Evolutionary conservation across 176 grass and related monocot genomes (phyloP).

Genomic region (Oryza glumipatula): DNA sequence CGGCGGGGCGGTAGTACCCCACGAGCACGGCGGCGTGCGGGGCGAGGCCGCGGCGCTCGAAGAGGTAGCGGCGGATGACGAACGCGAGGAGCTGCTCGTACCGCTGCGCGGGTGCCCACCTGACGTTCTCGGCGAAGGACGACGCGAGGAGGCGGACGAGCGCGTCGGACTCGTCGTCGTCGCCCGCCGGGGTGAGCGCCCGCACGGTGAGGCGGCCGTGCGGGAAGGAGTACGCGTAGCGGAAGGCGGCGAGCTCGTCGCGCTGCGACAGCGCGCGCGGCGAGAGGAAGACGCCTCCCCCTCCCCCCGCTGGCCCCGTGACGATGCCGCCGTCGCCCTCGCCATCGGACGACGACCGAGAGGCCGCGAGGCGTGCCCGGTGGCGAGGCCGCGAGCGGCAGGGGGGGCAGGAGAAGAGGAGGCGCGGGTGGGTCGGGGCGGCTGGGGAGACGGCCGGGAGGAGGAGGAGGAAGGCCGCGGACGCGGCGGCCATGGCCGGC

Average conservation of each 20-base stretch:
- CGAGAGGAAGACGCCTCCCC: conserved; percentile 56
- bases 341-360: neutral
- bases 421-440: conserved; percentile 32
- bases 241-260: conserved; percentile 53
- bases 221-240: conserved; percentile 54
- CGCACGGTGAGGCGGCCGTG: conserved; percentile 67
- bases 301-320: neutral
- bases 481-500: conserved; percentile 50
- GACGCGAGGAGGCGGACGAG: conserved; percentile 66
- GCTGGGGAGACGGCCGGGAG: conserved; percentile 25
- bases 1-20: conserved; percentile 56
- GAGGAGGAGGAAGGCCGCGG: conserved; percentile 40
- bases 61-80: conserved; percentile 74
- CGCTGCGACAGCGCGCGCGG: conserved; percentile 49
- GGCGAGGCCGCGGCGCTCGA: conserved; percentile 54
- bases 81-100: conserved; percentile 71
- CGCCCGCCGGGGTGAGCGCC: conserved; percentile 36
- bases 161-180: conserved; percentile 55
- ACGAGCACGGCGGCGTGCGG: conserved; percentile 81
- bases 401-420: conserved; percentile 29
- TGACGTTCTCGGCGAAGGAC: conserved; percentile 79
- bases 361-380: conserved; percentile 42
- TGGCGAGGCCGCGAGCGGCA: conserved; percentile 11
- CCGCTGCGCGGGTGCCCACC: conserved; percentile 51
- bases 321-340: conserved; percentile 4